These are phyloP conservation scores for Scopulariopsis brevicaulis DNA, from an alignment of 2,329 filamentous ascomycete species.

Conservation along the genomic window DNA sequence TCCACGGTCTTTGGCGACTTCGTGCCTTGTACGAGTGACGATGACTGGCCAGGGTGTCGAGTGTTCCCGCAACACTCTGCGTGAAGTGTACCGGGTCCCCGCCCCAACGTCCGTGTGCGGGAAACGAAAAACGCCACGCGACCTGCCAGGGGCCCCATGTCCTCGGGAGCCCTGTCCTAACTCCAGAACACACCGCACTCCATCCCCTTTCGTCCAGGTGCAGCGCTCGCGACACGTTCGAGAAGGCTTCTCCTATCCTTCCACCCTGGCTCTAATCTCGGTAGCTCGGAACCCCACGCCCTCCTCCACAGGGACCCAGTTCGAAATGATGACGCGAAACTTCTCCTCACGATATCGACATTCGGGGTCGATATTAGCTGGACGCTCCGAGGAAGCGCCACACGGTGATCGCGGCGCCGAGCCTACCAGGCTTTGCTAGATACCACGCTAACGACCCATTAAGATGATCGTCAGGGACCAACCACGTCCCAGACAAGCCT, in stretches of 20 bases:
- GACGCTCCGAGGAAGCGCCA: neutral
- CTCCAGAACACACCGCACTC: neutral
- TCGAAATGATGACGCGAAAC: no score
- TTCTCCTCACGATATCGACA: no score
- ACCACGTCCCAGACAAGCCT: neutral
- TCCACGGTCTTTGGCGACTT: neutral
- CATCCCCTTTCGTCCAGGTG: neutral
- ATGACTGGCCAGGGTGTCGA: neutral
- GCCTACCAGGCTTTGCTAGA: neutral
- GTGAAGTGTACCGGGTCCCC: neutral
- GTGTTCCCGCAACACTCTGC: neutral
- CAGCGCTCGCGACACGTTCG: neutral
- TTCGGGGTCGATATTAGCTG: no score
- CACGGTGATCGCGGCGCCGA: neutral
- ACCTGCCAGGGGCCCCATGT: neutral
- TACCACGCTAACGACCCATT: neutral
- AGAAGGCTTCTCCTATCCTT: neutral
- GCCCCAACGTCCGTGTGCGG: neutral
- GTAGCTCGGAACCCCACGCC: neutral
- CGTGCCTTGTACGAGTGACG: neutral
- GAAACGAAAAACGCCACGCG: neutral
- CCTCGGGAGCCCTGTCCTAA: neutral
- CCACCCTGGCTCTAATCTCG: neutral
- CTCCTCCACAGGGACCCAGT: neutral
- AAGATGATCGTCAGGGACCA: slow-evolving; percentile 3